Conservation (phyloP, 345 rosid species). For the Alliaria petiolata region DNA sequence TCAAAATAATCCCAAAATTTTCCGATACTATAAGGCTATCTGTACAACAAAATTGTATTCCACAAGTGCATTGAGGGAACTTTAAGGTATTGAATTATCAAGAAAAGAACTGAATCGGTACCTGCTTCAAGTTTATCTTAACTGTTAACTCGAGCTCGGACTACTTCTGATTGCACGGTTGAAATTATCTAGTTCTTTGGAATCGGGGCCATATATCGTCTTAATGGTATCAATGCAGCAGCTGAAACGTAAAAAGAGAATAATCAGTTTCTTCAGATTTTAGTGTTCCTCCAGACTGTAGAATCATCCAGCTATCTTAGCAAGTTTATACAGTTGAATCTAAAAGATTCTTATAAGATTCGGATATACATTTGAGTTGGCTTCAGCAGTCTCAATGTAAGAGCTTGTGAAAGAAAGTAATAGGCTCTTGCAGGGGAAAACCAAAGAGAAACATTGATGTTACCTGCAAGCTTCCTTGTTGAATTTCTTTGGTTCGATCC, state of each 20-base stretch:
- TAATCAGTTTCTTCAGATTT: background rate
- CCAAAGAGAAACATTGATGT: background rate
- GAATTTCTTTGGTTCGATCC: conserved; percentile 57
- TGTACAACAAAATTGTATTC: background rate
- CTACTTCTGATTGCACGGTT: conserved; percentile 38
- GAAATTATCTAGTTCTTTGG: conserved; percentile 57
- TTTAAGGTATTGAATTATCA: background rate
- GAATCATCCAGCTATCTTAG: too few relatives aligned
- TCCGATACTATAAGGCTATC: background rate
- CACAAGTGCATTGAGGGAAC: background rate
- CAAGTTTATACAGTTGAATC: too few relatives aligned
- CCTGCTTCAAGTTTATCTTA: too few relatives aligned
- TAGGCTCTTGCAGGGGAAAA: background rate
- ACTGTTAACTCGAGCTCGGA: conserved; percentile 24
- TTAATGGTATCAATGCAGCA: conserved; percentile 72
- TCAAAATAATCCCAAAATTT: background rate
- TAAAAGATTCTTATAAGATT: background rate
- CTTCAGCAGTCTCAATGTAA: background rate
- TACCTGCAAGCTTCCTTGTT: conserved; percentile 73
- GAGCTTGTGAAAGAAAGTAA: background rate
- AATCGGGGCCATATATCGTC: conserved; percentile 56
- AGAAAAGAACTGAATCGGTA: conserved; percentile 5
- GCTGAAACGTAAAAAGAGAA: conserved; percentile 31
- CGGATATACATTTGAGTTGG: background rate
- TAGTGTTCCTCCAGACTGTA: too few relatives aligned